Base-by-base conservation (phyloP, 2,329 filamentous ascomycete genomes). In the Nemania bipapillata region DNA sequence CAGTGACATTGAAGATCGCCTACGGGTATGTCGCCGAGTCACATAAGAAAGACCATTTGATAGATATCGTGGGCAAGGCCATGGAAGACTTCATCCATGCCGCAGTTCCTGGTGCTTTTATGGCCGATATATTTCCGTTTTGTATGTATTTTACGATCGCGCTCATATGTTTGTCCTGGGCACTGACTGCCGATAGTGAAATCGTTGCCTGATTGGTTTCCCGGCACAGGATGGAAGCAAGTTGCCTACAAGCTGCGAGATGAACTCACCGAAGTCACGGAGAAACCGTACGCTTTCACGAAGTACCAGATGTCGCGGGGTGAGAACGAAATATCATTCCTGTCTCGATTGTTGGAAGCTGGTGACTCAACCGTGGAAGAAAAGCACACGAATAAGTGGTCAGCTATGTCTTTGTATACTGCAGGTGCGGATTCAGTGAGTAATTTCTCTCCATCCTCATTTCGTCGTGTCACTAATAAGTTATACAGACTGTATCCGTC, bases 11-110 rank as follows among this genome's bases (percentile, higher is more conserved):
- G 2, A 74, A 76, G 12, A 73, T 77, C 0, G 49, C 69, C 1
- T 79, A 78, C 37, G 76, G 75, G 12, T 78, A 79, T 55, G 71
- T 63, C 4, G 68, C 69, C 2, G 70, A 76, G 17, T 22, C 72
- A 3, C 52, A 72, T 4, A 35, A 47, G 17, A 24, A 57, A 1
- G 77, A 79, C 32, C 67, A 71, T 6, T 60, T 79, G 6, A 67
- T 78, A 12, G 26, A 62, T 11, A 37, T 74, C 17, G 72, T 68
- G 20, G 65, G 70, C 24, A 52, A 67, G 1, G 57, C 70, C 1
- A 72, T 77, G 63, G 67, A 68, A 0, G 60, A 73, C 2, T 76
- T 79, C 28, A 47, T 57, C 0, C 35, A 45, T 4, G 71, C 70
- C 9, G 69, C 65, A 1, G 56, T 70, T 0, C 75, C 75, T 4